Conservation (phyloP, 192 early-diverging fungal genomes). For the Gaertneriomyces semiglobifer region DNA sequence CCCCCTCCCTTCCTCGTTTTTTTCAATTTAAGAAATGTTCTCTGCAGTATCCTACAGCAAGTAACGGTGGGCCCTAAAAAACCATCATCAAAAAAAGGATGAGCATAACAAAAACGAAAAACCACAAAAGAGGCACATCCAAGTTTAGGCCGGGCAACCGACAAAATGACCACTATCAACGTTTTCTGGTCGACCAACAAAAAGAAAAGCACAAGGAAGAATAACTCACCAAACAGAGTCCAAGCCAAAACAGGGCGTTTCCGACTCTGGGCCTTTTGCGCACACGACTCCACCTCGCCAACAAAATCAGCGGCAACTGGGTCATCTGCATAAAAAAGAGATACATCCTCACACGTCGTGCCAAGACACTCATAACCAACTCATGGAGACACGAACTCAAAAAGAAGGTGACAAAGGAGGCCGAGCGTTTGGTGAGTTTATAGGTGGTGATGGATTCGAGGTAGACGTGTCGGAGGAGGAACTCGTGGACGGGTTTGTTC, state of each 20-base stretch:
- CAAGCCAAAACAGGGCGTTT: constrained; percentile 87
- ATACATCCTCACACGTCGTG: constrained; percentile 66
- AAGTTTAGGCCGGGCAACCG: too few relatives aligned
- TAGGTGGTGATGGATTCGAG: constrained; percentile 71
- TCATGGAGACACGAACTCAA: constrained; percentile 77
- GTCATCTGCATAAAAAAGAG: constrained; percentile 82
- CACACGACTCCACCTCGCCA: constrained; percentile 57
- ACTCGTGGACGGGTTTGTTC: constrained; percentile 95
- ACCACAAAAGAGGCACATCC: not conserved
- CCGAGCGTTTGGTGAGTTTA: constrained; percentile 64
- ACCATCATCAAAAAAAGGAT: not conserved
- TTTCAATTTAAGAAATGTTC: constrained; percentile 27
- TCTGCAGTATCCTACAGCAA: constrained; percentile 73
- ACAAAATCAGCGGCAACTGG: constrained; percentile 84
- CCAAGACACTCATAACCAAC: constrained; percentile 70
- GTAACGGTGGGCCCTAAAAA: constrained; percentile 64
- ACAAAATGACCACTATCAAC: not conserved
- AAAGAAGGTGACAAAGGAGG: constrained; percentile 78
- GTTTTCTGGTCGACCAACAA: not conserved
- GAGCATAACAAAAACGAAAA: not conserved
- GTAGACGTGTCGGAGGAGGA: constrained; percentile 87
- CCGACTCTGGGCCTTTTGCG: constrained; percentile 63
- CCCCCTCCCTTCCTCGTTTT: too few relatives aligned
- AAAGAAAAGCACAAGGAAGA: not conserved
- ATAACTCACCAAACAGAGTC: constrained; percentile 68